phyloP scores from a whole-genome alignment of 2,329 filamentous ascomycete species.

The Davidsoniella eucalypti region DNA sequence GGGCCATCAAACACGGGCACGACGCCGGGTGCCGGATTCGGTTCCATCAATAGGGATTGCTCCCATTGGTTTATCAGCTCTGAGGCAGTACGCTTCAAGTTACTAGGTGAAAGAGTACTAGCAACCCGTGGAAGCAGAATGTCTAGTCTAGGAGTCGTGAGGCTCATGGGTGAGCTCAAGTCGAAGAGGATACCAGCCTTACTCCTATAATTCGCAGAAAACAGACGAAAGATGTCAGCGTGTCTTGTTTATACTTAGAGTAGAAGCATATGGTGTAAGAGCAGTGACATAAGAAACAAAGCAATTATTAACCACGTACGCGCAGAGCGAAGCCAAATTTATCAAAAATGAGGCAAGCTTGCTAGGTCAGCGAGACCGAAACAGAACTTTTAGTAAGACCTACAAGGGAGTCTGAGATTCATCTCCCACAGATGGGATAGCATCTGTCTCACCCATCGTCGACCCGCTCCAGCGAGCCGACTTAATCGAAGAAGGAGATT shows the following conservation, averaged over 20 bases:
- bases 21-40: background rate
- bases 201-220: background rate
- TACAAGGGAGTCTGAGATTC: conserved; percentile 33
- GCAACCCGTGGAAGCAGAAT: conserved; percentile 17
- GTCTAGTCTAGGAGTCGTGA: background rate
- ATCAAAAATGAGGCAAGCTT: conserved; percentile 19
- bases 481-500: conserved; percentile 36
- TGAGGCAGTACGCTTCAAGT: conserved; percentile 13
- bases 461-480: conserved; percentile 49
- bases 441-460: conserved; percentile 29
- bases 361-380: conserved; percentile 30
- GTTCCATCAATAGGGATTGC: background rate
- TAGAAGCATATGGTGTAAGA: background rate
- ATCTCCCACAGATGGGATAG: conserved; percentile 31
- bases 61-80: background rate
- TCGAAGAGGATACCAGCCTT: no score
- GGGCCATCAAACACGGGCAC: background rate
- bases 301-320: background rate
- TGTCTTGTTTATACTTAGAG: background rate
- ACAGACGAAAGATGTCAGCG: background rate
- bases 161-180: no score
- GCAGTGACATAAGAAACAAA: background rate
- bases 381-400: conserved; percentile 20
- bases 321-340: background rate
- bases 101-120: conserved; percentile 21